phyloP scores from a whole-genome alignment of 2,329 filamentous ascomycete species.

The Epichloe bromicola region DNA sequence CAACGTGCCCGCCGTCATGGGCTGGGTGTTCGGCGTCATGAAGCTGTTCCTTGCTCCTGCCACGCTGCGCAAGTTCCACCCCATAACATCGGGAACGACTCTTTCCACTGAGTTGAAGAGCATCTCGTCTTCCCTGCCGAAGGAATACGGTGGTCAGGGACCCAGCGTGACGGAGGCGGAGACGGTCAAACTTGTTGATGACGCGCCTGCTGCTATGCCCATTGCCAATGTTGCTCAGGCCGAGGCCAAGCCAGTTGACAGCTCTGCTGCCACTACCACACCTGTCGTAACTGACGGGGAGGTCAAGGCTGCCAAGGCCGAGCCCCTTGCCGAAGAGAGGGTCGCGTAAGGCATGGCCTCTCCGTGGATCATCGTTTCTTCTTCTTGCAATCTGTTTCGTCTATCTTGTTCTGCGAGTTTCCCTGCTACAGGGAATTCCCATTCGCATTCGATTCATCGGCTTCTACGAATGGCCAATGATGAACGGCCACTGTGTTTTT shows the following conservation, averaged over 20 bases:
- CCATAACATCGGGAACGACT: constrained; percentile 58
- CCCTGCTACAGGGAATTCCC: no score
- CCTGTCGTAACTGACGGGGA: constrained; percentile 4
- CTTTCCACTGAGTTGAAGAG: constrained; percentile 47
- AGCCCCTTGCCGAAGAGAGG: constrained; percentile 3
- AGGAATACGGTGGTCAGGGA: constrained; percentile 67
- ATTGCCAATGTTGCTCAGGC: constrained; percentile 3
- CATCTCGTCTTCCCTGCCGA: constrained; percentile 54
- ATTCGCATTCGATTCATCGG: no score
- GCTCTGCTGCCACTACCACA: neutral
- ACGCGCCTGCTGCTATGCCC: constrained; percentile 1
- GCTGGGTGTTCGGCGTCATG: constrained; percentile 66
- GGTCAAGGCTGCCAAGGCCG: constrained; percentile 5
- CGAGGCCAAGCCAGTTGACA: neutral
- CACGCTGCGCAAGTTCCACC: constrained; percentile 69
- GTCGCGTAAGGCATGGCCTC: neutral
- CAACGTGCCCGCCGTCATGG: constrained; percentile 85
- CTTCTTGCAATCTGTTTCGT: neutral
- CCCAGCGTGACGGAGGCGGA: constrained; percentile 25
- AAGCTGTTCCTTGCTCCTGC: constrained; percentile 63
- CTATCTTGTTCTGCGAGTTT: no score
- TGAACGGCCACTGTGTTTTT: neutral
- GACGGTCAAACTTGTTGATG: constrained; percentile 17
- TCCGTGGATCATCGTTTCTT: neutral
- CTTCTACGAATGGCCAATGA: neutral